Conservation (phyloP, 768 basidiomycete species). For the Pisolithus orientalis region DNA sequence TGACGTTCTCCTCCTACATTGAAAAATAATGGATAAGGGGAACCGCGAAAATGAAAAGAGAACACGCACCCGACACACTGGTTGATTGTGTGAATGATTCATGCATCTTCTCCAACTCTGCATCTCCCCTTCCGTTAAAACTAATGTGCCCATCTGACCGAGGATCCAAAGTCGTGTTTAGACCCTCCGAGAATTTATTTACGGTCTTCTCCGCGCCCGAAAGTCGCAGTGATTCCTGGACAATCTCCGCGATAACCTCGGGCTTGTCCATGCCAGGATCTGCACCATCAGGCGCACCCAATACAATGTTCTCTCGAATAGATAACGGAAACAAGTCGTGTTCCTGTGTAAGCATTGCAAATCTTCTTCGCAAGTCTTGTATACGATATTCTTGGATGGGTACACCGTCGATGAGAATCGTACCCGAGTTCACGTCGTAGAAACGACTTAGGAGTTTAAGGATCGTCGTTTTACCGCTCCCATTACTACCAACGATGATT, state of each 20-base stretch:
- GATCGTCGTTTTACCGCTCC: conserved; percentile 31
- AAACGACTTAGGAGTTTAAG: conserved; percentile 36
- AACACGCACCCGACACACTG: conserved; percentile 19
- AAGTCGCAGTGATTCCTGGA: conserved; percentile 18
- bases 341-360: conserved; percentile 38
- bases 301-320: conserved; percentile 34
- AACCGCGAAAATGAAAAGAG: not conserved
- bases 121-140: conserved; percentile 9
- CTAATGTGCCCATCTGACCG: conserved; percentile 24
- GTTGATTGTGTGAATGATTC: conserved; percentile 14
- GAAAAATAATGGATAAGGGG: not conserved
- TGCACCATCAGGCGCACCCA: conserved; percentile 22
- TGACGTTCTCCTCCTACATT: conserved; percentile 26
- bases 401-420: conserved; percentile 34
- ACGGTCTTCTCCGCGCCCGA: conserved; percentile 39
- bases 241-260: conserved; percentile 8
- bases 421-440: conserved; percentile 28
- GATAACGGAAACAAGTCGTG: conserved; percentile 33
- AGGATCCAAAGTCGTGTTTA: conserved; percentile 35
- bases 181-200: conserved; percentile 30
- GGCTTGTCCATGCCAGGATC: not conserved
- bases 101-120: conserved; percentile 9
- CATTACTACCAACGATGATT: conserved; percentile 30
- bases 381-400: conserved; percentile 29
- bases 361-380: conserved; percentile 29